Percentiles rank a stretch among this genome's conserved stretches.
Conservation (phyloP, 2,329 filamentous ascomycete species). For the Didymella pinodella region DNA sequence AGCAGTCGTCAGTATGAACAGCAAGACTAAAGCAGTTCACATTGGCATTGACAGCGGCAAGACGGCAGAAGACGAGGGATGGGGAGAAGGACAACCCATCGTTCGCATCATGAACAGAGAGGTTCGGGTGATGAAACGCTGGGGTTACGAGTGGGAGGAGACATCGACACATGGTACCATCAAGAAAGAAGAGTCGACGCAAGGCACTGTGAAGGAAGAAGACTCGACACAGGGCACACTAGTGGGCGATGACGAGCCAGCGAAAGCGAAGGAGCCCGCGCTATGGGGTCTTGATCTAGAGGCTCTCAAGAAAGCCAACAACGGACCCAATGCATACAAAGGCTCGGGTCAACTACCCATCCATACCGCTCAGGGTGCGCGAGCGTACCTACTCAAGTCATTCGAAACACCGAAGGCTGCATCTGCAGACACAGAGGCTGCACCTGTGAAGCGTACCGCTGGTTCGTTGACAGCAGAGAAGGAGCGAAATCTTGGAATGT, state of each 20-base stretch:
- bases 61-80: slow-evolving; percentile 73
- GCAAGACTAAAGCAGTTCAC: slow-evolving; percentile 76
- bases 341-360: slow-evolving; percentile 68
- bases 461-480: slow-evolving; percentile 66
- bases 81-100: slow-evolving; percentile 77
- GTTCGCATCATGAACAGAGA: slow-evolving; percentile 77
- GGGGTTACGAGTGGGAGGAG: slow-evolving; percentile 66
- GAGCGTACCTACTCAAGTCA: slow-evolving; percentile 64
- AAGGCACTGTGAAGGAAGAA: slow-evolving; percentile 13
- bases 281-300: slow-evolving; percentile 68
- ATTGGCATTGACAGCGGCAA: slow-evolving; percentile 74
- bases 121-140: slow-evolving; percentile 76
- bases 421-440: slow-evolving; percentile 20
- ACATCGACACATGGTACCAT: not conserved
- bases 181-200: slow-evolving; percentile 7
- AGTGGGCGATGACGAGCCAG: slow-evolving; percentile 3
- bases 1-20: slow-evolving; percentile 83
- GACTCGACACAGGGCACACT: slow-evolving; percentile 20
- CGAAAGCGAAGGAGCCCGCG: slow-evolving; percentile 53
- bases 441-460: slow-evolving; percentile 55
- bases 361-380: slow-evolving; percentile 74
- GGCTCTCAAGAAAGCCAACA: slow-evolving; percentile 59
- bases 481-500: slow-evolving; percentile 71
- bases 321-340: slow-evolving; percentile 28
- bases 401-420: slow-evolving; percentile 61